Evolutionary conservation across 768 basidiomycete genomes (phyloP), one percentile per base, ranked within the genome.

Genomic region (Rhodosporidiobolus sp.): DNA sequence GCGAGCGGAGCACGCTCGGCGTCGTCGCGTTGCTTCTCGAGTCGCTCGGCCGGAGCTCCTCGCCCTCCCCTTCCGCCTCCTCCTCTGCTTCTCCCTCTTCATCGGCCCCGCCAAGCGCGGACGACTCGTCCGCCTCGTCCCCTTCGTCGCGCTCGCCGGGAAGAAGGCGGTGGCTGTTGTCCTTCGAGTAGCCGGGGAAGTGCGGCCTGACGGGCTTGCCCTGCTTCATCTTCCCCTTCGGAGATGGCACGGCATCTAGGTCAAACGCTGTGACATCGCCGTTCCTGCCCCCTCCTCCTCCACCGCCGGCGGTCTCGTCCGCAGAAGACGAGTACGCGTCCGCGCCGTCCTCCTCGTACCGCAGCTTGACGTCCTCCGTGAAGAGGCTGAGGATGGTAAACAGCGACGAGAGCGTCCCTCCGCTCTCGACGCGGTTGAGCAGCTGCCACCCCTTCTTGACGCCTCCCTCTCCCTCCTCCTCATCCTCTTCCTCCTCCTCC

Each of bases 321-420:
- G 30, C 30, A n/a, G 38, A 26, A 6, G 43, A 49, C 9, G 50
- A 43, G 8, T 19, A 26, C 17, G 28, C 9, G 38, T 26, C 24
- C 30, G 30, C 49, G 30, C n/a, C 32, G 12, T 76, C 76, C 50
- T 91, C 89, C 80, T 93, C 89, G 93, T 95, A 98, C 73, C 90
- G 90, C 45, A 84, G 76, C 70, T 81, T 81, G 74, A 84, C 80
- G 60, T 83, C 82, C 81, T 97, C 95, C 10, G 96, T 99, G 83
- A 99, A 98, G 58, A 99, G 86, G 73, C 90, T 90, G 59, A 99
- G 86, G 80, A 99, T 99, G 11, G 94, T 97, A 83, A 99, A 99
- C 52, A 98, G 84, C 78, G 92, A 94, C 34, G 92, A 95, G 20
- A 99, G 84, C 0, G 94, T 99, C 28, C 96, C 96, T 9, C 96